Base-by-base conservation (phyloP, 768 basidiomycete genomes). In the Podaxis sp. region DNA sequence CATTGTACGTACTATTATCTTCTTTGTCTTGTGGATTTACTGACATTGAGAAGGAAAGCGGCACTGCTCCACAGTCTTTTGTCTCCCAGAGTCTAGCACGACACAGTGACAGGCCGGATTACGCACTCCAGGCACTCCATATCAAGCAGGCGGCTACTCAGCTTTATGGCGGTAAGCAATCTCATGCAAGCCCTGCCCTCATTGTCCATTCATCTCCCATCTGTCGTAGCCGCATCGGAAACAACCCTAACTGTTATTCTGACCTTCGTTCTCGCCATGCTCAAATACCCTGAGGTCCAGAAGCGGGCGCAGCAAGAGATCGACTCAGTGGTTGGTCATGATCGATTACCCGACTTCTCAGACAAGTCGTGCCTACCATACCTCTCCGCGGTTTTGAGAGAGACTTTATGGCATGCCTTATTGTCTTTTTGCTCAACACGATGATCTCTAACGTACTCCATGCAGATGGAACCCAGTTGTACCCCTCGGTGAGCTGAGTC, bases 261-360 rank as follows among this genome's bases (percentile, higher is more conserved):
- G n/a, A 55, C 70, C 0, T 73, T 71, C 62, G 60, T 74, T 49
- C 56, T 73, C 4, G 67, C 69, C 3, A 70, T 76, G 66, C 62
- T 68, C 0, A 62, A 60, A 10, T 54, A 72, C 46, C 73, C 74
- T 15, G 71, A 71, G 6, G 61, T 73, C 0, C 70, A 73, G 51
- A 63, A 58, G 26, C 63, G 58, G 22, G 75, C 72, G 1, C 80
- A 65, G 66, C 52, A 61, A 53, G 69, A 77, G 56, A 64, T 77
- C 8, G 74, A 75, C 58, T 40, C 58, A 1, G 55, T 70, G 0
- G 50, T 74, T 12, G 65, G 58, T 2, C 33, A 51, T 36, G 64
- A 63, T 12, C 65, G 67, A 5, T 58, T 74, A 4, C 73, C 72
- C 2, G 60, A 62, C 36, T 73, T 74, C 46, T 60, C 63, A 4